Evolutionary conservation across 768 basidiomycete species (phyloP), one percentile per base, ranked within the genome.

Genomic region (Suillus spraguei): DNA sequence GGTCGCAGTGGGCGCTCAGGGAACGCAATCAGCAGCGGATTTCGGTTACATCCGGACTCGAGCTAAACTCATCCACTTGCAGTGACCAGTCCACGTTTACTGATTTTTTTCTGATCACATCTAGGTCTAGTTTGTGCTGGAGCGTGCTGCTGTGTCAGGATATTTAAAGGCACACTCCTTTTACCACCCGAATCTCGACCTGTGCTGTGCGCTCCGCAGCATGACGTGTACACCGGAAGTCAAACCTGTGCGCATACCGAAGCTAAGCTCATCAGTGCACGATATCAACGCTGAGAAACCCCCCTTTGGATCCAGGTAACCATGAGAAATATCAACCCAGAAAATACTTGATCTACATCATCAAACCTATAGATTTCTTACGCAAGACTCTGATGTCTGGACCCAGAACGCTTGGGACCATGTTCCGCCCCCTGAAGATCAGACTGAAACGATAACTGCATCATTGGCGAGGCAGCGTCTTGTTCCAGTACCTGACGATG

Each of bases 351-450:
- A 42, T 47, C 22, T 24, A 13, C 14, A 6, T 24, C 33, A 36
- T 44, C 64, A 38, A 53, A 13, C 44, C 8, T 54, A 32, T 46
- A 92, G 92, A 73, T 91, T 91, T 71, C 81, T 94, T 44, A 88
- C 83, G 52, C 80, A 87, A 32, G 83, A 88, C 46, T 72, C 79
- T n/a, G 85, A 92, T 67, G 89, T 94, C 4, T 95, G 92, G 91
- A 81, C 83, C 32, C 89, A 94, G 65, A 95, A 95, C 70, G 94
- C 93, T 1, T 95, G 93, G 95, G 92, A 95, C 72, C 93, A 94
- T 71, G 93, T 95, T 52, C 87, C 89, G 38, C 89, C 89, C 5
- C 92, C 93, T 20, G 81, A 86, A 13, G 93, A 94, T 76, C 94
- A 97, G 72, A 82, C 79, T 46, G 86, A 89, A n/a, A 78, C 78